phyloP scores from a whole-genome alignment of 2,329 filamentous ascomycete species.

The Raffaelea deltoideospora region DNA sequence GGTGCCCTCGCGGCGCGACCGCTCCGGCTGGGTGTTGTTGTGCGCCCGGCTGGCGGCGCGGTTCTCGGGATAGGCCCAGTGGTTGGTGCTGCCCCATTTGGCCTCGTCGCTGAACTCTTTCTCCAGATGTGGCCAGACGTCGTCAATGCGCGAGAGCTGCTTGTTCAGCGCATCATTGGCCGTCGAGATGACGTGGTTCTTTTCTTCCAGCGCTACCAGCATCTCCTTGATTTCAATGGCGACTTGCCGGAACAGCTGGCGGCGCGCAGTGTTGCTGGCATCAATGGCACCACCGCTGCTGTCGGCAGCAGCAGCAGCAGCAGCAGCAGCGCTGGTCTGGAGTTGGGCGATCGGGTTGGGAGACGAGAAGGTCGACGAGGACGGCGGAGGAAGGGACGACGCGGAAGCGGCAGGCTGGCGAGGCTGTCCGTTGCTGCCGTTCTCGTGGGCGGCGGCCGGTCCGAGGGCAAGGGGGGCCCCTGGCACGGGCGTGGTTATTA shows the following conservation, averaged over 20 bases:
- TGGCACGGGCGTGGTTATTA: not conserved
- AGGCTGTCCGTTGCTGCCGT: constrained; percentile 24
- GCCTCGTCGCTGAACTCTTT: constrained; percentile 88
- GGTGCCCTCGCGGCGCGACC: constrained; percentile 64
- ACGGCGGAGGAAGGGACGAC: too few relatives aligned
- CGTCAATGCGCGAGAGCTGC: constrained; percentile 71
- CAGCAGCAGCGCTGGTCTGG: constrained; percentile 3
- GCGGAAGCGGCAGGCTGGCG: not conserved
- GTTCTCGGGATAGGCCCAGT: constrained; percentile 92
- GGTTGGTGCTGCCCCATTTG: constrained; percentile 75
- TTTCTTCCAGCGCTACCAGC: constrained; percentile 85
- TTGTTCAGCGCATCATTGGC: constrained; percentile 80
- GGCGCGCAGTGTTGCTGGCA: constrained; percentile 45
- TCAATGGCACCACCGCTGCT: too few relatives aligned
- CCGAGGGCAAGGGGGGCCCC: not conserved
- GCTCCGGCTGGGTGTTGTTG: constrained; percentile 48
- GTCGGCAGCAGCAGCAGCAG: too few relatives aligned
- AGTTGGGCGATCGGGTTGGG: not conserved
- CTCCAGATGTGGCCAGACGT: constrained; percentile 75
- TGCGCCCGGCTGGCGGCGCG: constrained; percentile 43
- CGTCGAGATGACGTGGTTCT: constrained; percentile 89
- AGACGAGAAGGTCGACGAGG: not conserved
- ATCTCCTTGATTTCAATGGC: constrained; percentile 69
- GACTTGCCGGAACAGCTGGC: constrained; percentile 64
- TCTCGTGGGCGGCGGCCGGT: constrained; percentile 7